A percentile compares a stretch with the other conserved stretches of the same genome.
Conservation (phyloP, 192 early-diverging fungal genomes). For the Martensiomyces pterosporus region DNA sequence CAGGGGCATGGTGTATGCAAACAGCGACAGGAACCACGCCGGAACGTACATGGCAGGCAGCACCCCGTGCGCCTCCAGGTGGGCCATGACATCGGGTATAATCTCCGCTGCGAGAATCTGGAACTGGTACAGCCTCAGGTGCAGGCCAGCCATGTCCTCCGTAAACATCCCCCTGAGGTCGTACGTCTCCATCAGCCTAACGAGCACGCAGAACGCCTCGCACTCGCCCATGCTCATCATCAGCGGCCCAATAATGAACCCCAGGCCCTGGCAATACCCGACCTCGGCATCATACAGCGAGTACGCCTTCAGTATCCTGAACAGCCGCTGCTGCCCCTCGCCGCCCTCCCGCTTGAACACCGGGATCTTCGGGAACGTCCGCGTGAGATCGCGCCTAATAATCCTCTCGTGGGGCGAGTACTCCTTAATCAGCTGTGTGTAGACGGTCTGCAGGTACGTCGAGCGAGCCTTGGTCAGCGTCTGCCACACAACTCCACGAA, state of each 20-base stretch:
- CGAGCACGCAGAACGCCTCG: slow-evolving; percentile 91
- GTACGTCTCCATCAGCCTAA: slow-evolving; percentile 92
- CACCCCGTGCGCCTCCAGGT: slow-evolving; percentile 71
- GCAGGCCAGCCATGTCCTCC: slow-evolving; percentile 90
- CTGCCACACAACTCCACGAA: slow-evolving; percentile 91
- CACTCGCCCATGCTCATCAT: slow-evolving; percentile 93
- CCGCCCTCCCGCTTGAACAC: slow-evolving; percentile 81
- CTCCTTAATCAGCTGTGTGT: slow-evolving; percentile 70
- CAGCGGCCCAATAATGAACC: slow-evolving; percentile 90
- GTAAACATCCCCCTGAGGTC: slow-evolving; percentile 91
- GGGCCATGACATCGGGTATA: slow-evolving; percentile 70
- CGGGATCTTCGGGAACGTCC: slow-evolving; percentile 87
- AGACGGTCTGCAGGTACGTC: slow-evolving; percentile 75
- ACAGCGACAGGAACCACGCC: slow-evolving; percentile 96
- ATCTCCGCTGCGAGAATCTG: slow-evolving; percentile 69
- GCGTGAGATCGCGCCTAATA: slow-evolving; percentile 86
- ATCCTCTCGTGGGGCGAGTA: slow-evolving; percentile 80
- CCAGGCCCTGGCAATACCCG: slow-evolving; percentile 97
- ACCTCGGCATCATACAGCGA: slow-evolving; percentile 90
- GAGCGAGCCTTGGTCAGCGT: slow-evolving; percentile 81
- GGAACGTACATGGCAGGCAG: slow-evolving; percentile 87
- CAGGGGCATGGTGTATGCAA: slow-evolving; percentile 94
- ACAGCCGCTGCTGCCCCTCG: slow-evolving; percentile 81
- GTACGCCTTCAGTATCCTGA: slow-evolving; percentile 89
- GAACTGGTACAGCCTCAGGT: slow-evolving; percentile 86